Percentiles rank a stretch among this genome's conserved stretches.
phyloP scores from a whole-genome alignment of 2,329 filamentous ascomycete genomes.

The Aureobasidium zeae region DNA sequence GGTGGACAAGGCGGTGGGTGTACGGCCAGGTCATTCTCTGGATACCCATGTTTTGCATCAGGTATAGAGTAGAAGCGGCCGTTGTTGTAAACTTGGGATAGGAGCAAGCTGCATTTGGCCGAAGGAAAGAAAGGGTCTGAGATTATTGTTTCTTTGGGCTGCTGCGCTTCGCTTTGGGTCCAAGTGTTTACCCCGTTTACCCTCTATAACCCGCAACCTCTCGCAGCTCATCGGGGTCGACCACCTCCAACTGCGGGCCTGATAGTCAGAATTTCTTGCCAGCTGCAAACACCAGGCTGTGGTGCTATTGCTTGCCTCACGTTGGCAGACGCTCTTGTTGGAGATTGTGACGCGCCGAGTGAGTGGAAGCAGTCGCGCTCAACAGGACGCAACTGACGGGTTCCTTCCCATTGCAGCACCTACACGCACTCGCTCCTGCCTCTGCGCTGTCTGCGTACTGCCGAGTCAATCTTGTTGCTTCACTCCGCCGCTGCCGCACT shows the following conservation, averaged over 20 bases:
- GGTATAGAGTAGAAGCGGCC: no score
- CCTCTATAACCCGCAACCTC: slow-evolving; percentile 16
- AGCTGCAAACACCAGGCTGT: slow-evolving; percentile 2
- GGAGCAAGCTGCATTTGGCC: slow-evolving; percentile 3
- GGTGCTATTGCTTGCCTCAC: slow-evolving; percentile 1
- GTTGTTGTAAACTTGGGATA: no score
- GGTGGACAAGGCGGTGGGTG: no score
- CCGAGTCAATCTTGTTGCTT: no score
- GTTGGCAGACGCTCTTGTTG: slow-evolving; percentile 7
- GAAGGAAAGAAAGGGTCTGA: slow-evolving; percentile 10
- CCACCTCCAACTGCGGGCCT: slow-evolving; percentile 10
- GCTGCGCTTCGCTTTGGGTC: slow-evolving; percentile 10
- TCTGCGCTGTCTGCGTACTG: slow-evolving; percentile 6
- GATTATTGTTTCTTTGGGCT: slow-evolving; percentile 6
- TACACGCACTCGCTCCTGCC: background rate
- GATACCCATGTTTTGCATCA: no score
- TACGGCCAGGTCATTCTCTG: no score
- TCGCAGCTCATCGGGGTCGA: slow-evolving; percentile 14
- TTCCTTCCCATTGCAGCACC: slow-evolving; percentile 1
- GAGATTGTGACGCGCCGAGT: slow-evolving; percentile 5
- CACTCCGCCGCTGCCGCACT: no score
- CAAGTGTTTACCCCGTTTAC: slow-evolving; percentile 9
- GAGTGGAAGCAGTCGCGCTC: background rate
- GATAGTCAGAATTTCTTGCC: slow-evolving; percentile 1
- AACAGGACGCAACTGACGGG: slow-evolving; percentile 5